Percentiles rank a stretch among this genome's conserved stretches.
Conservation (phyloP, 306 rosid species). For the Castanospermum australe region DNA sequence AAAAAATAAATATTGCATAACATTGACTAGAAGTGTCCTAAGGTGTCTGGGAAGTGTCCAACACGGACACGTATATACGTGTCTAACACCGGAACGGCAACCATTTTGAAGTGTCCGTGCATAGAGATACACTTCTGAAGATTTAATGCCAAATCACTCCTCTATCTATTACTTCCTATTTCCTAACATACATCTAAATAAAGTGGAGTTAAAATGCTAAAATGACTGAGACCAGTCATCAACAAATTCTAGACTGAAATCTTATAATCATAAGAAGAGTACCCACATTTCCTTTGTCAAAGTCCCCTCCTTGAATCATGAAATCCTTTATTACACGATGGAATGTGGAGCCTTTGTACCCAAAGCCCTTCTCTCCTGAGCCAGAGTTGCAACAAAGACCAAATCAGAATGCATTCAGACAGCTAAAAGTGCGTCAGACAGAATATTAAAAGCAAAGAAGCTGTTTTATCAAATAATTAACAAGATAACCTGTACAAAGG, state of each 20-base stretch:
- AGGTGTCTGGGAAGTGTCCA: too few species aligned
- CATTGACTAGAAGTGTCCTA: too few species aligned
- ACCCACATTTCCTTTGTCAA: conserved; percentile 89
- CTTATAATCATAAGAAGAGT: not conserved
- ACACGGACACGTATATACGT: too few species aligned
- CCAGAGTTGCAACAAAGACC: not conserved
- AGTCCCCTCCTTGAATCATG: conserved; percentile 99
- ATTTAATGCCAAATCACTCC: not conserved
- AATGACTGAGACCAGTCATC: not conserved
- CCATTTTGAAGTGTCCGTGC: too few species aligned
- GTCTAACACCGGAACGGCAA: too few species aligned
- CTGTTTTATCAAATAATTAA: not conserved
- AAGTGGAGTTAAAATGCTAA: not conserved
- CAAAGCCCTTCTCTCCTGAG: conserved; percentile 93
- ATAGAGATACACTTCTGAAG: too few species aligned
- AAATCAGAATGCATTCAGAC: not conserved
- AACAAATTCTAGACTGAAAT: not conserved
- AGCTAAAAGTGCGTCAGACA: not conserved
- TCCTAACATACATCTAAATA: not conserved
- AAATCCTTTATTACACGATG: conserved; percentile 96
- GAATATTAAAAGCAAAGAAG: not conserved
- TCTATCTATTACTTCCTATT: not conserved
- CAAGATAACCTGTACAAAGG: conserved; percentile 76
- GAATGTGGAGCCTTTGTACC: conserved; percentile 74
- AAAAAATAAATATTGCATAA: too few species aligned